phyloP scores from a whole-genome alignment of 164 flowering plant species.

The Liquidambar formosana region DNA sequence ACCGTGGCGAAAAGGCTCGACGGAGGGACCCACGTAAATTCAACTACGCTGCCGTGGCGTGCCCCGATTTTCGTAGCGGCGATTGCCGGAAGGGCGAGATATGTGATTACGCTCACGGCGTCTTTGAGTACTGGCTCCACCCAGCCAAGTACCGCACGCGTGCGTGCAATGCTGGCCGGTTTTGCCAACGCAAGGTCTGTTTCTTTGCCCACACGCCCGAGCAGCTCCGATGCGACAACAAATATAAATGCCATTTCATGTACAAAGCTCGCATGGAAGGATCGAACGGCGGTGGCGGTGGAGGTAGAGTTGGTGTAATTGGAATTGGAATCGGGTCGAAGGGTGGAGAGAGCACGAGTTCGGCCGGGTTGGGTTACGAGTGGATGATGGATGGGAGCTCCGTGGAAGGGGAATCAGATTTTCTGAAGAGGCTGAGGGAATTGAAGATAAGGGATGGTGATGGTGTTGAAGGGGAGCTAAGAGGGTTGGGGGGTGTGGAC shows the following conservation, averaged over 20 bases:
- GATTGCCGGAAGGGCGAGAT: constrained; percentile 39
- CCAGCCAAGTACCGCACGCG: constrained; percentile 60
- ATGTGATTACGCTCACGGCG: constrained; percentile 59
- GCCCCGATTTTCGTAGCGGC: constrained; percentile 38
- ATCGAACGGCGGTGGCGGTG: not conserved
- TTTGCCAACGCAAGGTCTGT: constrained; percentile 57
- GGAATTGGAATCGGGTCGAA: not conserved
- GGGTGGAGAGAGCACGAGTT: not conserved
- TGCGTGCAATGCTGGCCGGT: constrained; percentile 46
- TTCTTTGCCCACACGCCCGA: constrained; percentile 64
- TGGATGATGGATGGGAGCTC: not conserved
- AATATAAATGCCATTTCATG: constrained; percentile 2
- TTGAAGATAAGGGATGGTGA: constrained; percentile 23
- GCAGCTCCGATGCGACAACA: constrained; percentile 39
- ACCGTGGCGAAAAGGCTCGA: constrained; percentile 54
- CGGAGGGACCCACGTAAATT: constrained; percentile 51
- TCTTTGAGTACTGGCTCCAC: constrained; percentile 73
- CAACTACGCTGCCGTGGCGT: constrained; percentile 35
- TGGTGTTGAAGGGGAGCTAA: constrained; percentile 3
- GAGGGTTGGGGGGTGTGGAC: constrained; percentile 7
- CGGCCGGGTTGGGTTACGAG: not conserved
- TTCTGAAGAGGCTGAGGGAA: constrained; percentile 22
- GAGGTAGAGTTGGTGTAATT: too few relatives aligned
- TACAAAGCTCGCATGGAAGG: constrained; percentile 4
- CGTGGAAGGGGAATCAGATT: constrained; percentile 13